phyloP scores from a whole-genome alignment of 352 stramenopile genomes.

The Globisporangium paddicum region DNA sequence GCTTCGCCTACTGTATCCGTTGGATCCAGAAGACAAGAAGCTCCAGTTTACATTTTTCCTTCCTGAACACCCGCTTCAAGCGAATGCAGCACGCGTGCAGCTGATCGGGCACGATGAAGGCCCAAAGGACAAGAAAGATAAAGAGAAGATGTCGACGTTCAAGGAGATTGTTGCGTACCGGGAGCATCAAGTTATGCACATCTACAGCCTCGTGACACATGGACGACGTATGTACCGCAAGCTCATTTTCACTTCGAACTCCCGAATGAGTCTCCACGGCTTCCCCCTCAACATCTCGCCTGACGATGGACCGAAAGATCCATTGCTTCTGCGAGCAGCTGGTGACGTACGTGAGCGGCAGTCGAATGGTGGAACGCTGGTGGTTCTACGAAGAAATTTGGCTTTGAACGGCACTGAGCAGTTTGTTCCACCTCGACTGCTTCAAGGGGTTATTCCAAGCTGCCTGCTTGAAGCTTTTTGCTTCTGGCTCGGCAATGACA shows the following conservation, averaged over 20 bases:
- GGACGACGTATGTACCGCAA: constrained; percentile 95
- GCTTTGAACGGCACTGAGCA: constrained; percentile 72
- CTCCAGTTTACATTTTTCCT: constrained; percentile 75
- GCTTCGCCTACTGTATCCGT: constrained; percentile 63
- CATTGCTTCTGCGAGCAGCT: constrained; percentile 50
- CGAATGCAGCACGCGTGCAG: constrained; percentile 39
- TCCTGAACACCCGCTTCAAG: constrained; percentile 38
- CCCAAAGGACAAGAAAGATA: constrained; percentile 67
- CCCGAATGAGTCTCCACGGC: constrained; percentile 91
- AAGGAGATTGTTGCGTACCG: constrained; percentile 98
- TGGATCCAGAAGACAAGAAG: constrained; percentile 77
- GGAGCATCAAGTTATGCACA: constrained; percentile 88
- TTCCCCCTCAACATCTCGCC: constrained; percentile 71
- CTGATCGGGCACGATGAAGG: constrained; percentile 67
- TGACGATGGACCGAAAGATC: constrained; percentile 58
- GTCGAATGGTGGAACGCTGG: constrained; percentile 70
- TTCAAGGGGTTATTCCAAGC: constrained; percentile 93
- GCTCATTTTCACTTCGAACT: constrained; percentile 97
- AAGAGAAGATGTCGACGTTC: constrained; percentile 86
- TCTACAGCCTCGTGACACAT: constrained; percentile 97
- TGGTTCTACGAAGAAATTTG: constrained; percentile 83
- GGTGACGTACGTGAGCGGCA: constrained; percentile 69
- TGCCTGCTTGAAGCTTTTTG: constrained; percentile 94
- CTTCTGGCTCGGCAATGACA: constrained; percentile 97
- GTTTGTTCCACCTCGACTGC: constrained; percentile 89